Base-by-base conservation (phyloP, 106 monocot genomes). In the Narthecium ossifragum region DNA sequence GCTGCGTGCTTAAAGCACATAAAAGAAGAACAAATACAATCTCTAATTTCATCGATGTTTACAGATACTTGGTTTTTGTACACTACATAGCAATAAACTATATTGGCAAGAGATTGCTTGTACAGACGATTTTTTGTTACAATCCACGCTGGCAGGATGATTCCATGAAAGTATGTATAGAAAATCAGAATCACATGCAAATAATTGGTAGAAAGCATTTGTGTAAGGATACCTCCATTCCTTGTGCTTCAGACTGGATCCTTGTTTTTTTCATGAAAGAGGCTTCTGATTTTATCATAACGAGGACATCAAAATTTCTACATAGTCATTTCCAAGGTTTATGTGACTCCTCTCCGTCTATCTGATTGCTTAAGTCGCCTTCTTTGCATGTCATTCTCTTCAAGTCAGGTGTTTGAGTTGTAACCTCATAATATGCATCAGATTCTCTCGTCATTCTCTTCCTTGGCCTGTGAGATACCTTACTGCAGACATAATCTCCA, bases 251-350 rank as follows among this genome's bases (percentile, higher is more conserved):
- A 43, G 18, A 17, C 26, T 33, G 12, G 25, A 59, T 51, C 22
- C 34, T 40, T 13, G 4, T 27, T 11, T 51, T 24, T 39, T 34
- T 51, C 57, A 57, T 31, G 62, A 55, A 47, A 47, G 56, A 15
- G 65, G 55, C 69, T 74, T 69, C 52, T 70, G 55, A 46, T 17
- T 50, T 61, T 79, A n/a, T n/a, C 57, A 57, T 31, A 67, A 55
- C 36, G 55, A 62, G 10, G 65, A 60, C 69, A 79, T 69, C 52
- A 74, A 60, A 46, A 12, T 50, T 61, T 79, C 79, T 32, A 73
- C 41, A 46, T 70, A 79, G 24, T 70, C 74, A 27, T 26, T 59
- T 1, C 74, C 79, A 45, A 79, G 69, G 53, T 74, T n/a, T 74
- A 50, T 74, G 25, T 14, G 69, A 54, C 59, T 74, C 79, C 26